Evolutionary conservation across 129 eudicot species (phyloP), one percentile per base, ranked within the genome.

Genomic region (Apium graveolens): DNA sequence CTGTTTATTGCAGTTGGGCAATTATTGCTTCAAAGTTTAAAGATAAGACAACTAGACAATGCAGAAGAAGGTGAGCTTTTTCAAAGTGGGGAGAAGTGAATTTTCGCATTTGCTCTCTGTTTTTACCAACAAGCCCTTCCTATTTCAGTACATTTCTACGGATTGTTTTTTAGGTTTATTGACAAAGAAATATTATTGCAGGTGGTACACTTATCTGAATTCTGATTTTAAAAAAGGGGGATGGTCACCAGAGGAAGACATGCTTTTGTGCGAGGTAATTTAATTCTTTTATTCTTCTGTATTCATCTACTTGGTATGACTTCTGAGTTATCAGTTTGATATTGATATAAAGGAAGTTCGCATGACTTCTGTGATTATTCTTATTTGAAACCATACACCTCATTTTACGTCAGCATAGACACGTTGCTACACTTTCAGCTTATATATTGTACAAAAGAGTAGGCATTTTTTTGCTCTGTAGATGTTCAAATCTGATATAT

Each of bases 171-270:
- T 57, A 8, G 12, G 65, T n/a, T 31, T 42, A 51, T 44, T 78
- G 55, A 55, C 78, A 72, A 70, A 75, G 32, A 14, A 12, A 13
- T 75, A 37, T 31, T 68, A 16, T 69, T 63, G 79, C 88, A 96
- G 99, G 84, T 96, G 99, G 99, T 96, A 81, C 86, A 90, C 97
- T 70, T 92, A 96, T 83, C 87, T 92, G 88, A 96, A 96, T 81
- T 92, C 97, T 76, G 93, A 96, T 89, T 92, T 88, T 86, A 96
- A 92, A 81, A 92, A 90, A 82, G 97, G 97, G 42, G 99, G 99
- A 51, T 92, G 99, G 97, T 86, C 97, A 73, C 99, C 91, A 5
- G 99, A 96, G 75, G 97, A 96, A 86, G 99, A 96, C 82, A 78
- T 90, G 87, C 92, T 92, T 41, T 29, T 78, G 48, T 78, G 80